Percentiles rank a stretch among this genome's conserved stretches.
phyloP scores from a whole-genome alignment of 2,329 filamentous ascomycete genomes.

The Stagonosporopsis chrysanthemi region DNA sequence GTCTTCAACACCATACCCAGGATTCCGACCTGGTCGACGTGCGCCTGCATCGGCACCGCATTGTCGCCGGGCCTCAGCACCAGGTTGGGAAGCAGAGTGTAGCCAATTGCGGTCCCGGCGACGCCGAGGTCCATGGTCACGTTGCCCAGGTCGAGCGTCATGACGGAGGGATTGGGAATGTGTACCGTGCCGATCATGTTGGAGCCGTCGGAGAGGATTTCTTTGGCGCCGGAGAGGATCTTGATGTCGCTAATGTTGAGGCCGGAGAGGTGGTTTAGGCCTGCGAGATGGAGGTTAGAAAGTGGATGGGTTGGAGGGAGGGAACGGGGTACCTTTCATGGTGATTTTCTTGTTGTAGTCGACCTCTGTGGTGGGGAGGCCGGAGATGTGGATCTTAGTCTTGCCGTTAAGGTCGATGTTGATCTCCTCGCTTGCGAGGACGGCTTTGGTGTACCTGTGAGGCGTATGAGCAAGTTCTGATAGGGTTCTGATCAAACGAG shows the following conservation, averaged over 20 bases:
- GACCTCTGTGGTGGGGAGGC: slow-evolving; percentile 59
- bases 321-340: slow-evolving; percentile 60
- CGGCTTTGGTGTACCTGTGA: slow-evolving; percentile 54
- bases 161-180: slow-evolving; percentile 70
- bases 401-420: slow-evolving; percentile 60
- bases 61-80: slow-evolving; percentile 66
- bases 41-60: slow-evolving; percentile 62
- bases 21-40: slow-evolving; percentile 60
- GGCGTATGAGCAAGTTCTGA: not conserved
- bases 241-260: slow-evolving; percentile 61
- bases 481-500: not conserved
- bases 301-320: not conserved
- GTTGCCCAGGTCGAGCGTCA: slow-evolving; percentile 73
- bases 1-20: slow-evolving; percentile 55
- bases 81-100: slow-evolving; percentile 65
- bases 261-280: slow-evolving; percentile 64
- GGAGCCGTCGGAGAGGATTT: slow-evolving; percentile 52
- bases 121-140: slow-evolving; percentile 67
- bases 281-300: slow-evolving; percentile 44
- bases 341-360: slow-evolving; percentile 64
- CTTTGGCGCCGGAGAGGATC: slow-evolving; percentile 51
- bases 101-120: slow-evolving; percentile 61
- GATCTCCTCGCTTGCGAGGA: slow-evolving; percentile 59
- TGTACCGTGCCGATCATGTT: slow-evolving; percentile 68
- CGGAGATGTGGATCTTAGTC: slow-evolving; percentile 60